phyloP scores from a whole-genome alignment of 2,329 filamentous ascomycete genomes.

The Beauveria sp. region DNA sequence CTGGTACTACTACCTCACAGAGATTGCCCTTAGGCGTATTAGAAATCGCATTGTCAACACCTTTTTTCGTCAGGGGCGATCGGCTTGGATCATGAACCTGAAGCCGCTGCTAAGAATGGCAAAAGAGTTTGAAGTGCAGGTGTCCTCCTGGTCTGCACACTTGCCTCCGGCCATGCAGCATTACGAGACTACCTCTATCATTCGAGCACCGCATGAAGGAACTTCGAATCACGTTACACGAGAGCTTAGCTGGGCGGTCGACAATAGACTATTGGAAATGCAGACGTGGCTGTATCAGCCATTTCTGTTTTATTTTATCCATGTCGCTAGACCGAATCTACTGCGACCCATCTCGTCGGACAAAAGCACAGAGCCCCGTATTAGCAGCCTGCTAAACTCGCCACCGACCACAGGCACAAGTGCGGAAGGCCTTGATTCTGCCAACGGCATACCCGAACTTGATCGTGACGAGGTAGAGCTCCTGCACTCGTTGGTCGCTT shows the following conservation, averaged over 20 bases:
- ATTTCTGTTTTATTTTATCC: slow-evolving; percentile 17
- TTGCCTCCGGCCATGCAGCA: slow-evolving; percentile 15
- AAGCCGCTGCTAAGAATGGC: slow-evolving; percentile 17
- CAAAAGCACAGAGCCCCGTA: not conserved
- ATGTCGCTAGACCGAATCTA: not conserved
- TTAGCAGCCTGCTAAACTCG: slow-evolving; percentile 15
- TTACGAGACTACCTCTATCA: slow-evolving; percentile 14
- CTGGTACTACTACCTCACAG: slow-evolving; percentile 38
- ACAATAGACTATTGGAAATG: slow-evolving; percentile 18
- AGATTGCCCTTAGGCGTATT: slow-evolving; percentile 33
- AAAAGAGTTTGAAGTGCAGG: slow-evolving; percentile 18
- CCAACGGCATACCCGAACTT: not conserved
- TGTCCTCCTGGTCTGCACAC: slow-evolving; percentile 18
- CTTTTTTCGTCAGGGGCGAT: slow-evolving; percentile 16
- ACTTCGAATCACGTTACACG: slow-evolving; percentile 14
- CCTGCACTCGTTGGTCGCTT: slow-evolving; percentile 14
- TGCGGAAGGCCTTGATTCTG: not conserved
- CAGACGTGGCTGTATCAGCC: slow-evolving; percentile 18
- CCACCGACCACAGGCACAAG: not conserved
- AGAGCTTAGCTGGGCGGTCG: slow-evolving; percentile 18
- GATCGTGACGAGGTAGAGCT: slow-evolving; percentile 14
- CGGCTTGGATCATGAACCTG: slow-evolving; percentile 16
- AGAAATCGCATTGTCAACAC: slow-evolving; percentile 31
- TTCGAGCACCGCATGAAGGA: slow-evolving; percentile 14
- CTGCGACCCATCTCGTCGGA: not conserved